Base-by-base conservation (phyloP, 495 filamentous ascomycete species). In the Daldinia concentrica region DNA sequence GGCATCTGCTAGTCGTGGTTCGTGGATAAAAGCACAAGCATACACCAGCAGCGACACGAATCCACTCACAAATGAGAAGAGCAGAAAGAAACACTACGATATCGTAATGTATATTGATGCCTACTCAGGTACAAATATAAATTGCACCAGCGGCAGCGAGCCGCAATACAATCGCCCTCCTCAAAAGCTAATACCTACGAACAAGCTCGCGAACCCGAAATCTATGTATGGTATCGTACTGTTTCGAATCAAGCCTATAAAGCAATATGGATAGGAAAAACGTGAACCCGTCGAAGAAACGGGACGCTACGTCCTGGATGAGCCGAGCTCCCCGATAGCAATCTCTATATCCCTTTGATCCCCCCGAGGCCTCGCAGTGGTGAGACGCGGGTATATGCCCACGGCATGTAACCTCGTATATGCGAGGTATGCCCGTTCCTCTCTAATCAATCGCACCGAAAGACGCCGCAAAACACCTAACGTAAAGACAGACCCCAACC, bases 221-320 rank as follows among this genome's bases (percentile, higher is more conserved):
- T 68, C 58, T 45, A 51, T 61, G 24, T 6, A 39, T 52, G 64
- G 64, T 67, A 67, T 67, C 64, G 48, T 67, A 15, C 22, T 41
- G 62, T 11, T n/a, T 45, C 15, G 27, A 65, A 57, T 58, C n/a
- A 57, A 57, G 30, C 22, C 36, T n/a, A 48, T 34, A 57, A 57
- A 9, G 37, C 12, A 37, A 50, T 11, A 6, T 22, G 5, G 17
- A 30, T 14, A 41, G 14, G 32, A 58, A 58, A 57, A 43, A 60
- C 34, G 56, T 29, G 36, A 24, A 34, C 50, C 41, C 50, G 50
- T 17, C 14, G 17, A n/a, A 19, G 34, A 56, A 43, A 50, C 22
- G 22, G 27, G 36, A 12, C 43, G 3, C 24, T 9, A 48, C 43
- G 19, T 48, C 19, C 43, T 22, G 6, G 19, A 24, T 12, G 19